Percentiles rank a stretch among this genome's conserved stretches.
Conservation (phyloP, 768 basidiomycete species). For the Grammothele lineata region DNA sequence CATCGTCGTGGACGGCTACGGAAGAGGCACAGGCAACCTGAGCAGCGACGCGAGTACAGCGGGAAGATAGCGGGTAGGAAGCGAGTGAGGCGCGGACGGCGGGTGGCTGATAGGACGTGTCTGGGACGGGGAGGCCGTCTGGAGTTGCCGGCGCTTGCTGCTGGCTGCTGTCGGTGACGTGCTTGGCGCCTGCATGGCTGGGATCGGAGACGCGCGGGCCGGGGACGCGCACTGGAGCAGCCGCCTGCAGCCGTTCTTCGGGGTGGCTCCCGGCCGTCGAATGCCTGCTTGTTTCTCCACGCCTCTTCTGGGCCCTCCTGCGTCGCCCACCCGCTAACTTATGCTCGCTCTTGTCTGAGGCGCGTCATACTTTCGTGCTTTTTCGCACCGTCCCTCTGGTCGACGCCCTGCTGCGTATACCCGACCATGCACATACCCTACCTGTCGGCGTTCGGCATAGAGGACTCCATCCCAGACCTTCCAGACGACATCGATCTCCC, state of each 20-base stretch:
- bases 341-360: neutral
- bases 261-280: neutral
- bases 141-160: too few relatives aligned
- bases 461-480: conserved; percentile 8
- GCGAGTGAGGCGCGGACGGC: neutral
- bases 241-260: too few relatives aligned
- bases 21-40: neutral
- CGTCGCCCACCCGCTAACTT: conserved; percentile 6
- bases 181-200: neutral
- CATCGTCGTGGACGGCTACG: conserved; percentile 39
- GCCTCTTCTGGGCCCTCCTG: neutral
- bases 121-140: neutral
- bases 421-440: conserved; percentile 14
- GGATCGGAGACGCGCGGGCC: neutral
- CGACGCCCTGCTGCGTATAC: neutral
- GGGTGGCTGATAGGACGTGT: neutral
- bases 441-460: neutral
- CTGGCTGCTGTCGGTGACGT: neutral
- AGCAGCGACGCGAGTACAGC: neutral
- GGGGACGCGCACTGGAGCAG: neutral
- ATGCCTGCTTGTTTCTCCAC: too few relatives aligned
- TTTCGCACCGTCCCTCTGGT: too few relatives aligned
- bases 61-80: neutral
- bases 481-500: conserved; percentile 41
- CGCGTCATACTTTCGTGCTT: too few relatives aligned